phyloP scores from a whole-genome alignment of 208 protist species.

The Trypanosoma grayi region DNA sequence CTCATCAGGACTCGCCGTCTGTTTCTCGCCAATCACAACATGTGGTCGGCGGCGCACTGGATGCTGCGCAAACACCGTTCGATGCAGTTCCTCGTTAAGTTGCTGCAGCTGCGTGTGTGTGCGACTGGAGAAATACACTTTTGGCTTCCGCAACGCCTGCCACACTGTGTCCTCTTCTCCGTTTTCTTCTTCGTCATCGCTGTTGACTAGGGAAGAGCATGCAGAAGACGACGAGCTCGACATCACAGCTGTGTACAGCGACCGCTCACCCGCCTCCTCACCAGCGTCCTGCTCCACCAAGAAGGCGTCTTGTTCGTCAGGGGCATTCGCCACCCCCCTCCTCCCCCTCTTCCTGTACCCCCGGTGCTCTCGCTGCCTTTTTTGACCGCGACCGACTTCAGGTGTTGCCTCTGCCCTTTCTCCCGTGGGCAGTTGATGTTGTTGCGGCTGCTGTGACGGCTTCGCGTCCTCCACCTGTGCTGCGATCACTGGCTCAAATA shows the following conservation, averaged over 20 bases:
- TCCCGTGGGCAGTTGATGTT: neutral
- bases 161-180: neutral
- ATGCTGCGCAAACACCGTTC: slow-evolving; percentile 71
- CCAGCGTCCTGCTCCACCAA: slow-evolving; percentile 36
- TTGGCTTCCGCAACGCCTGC: slow-evolving; percentile 55
- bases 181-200: neutral
- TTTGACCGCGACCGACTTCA: neutral
- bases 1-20: neutral
- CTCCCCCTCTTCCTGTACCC: neutral
- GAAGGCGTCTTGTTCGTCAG: slow-evolving; percentile 19
- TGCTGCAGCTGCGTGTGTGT: slow-evolving; percentile 96
- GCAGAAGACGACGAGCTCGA: slow-evolving; percentile 10
- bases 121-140: slow-evolving; percentile 93
- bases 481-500: slow-evolving; percentile 35
- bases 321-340: neutral
- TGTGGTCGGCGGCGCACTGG: slow-evolving; percentile 18
- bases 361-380: neutral
- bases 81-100: slow-evolving; percentile 87
- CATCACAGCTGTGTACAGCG: neutral
- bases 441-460: neutral
- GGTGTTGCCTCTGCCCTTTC: slow-evolving; percentile 10
- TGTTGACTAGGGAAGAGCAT: slow-evolving; percentile 1
- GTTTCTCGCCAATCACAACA: neutral
- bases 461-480: neutral
- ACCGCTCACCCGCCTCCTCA: slow-evolving; percentile 22